Conservation (phyloP, 2,329 filamentous ascomycete genomes). For the Aspergillus felis region DNA sequence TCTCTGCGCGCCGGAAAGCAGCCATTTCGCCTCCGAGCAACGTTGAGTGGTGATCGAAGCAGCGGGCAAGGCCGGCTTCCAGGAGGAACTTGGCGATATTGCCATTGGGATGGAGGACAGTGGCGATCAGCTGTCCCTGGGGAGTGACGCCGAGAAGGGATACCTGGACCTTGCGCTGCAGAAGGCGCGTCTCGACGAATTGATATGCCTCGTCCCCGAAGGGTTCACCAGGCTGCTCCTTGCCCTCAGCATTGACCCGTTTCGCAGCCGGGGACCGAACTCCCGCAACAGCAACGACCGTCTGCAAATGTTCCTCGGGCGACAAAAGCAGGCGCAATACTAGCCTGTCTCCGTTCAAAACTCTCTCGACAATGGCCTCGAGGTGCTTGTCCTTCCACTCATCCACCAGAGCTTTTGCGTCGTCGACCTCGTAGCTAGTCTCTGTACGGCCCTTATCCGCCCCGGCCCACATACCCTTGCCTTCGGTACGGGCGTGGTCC, state of each 20-base stretch:
- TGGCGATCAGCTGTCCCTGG: constrained; percentile 86
- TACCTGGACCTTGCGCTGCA: constrained; percentile 81
- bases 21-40: constrained; percentile 88
- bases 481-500: constrained; percentile 69
- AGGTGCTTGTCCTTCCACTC: constrained; percentile 81
- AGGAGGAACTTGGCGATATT: constrained; percentile 91
- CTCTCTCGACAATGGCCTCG: constrained; percentile 82
- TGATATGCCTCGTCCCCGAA: constrained; percentile 82
- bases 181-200: constrained; percentile 79
- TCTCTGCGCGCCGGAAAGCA: constrained; percentile 78
- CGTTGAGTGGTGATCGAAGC: constrained; percentile 93
- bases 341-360: constrained; percentile 85
- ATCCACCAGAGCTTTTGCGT: constrained; percentile 71
- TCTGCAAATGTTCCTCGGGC: constrained; percentile 81
- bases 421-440: constrained; percentile 74
- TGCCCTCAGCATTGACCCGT: constrained; percentile 73
- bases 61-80: constrained; percentile 82
- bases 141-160: constrained; percentile 82
- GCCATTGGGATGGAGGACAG: constrained; percentile 80
- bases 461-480: constrained; percentile 76
- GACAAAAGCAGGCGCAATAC: constrained; percentile 76
- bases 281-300: constrained; percentile 83
- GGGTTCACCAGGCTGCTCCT: constrained; percentile 80
- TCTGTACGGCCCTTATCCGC: constrained; percentile 63
- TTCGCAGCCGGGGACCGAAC: constrained; percentile 87